These are phyloP conservation scores for Mallotus japonicus DNA, from an alignment of 441 rosid genomes.

Conservation along the genomic window DNA sequence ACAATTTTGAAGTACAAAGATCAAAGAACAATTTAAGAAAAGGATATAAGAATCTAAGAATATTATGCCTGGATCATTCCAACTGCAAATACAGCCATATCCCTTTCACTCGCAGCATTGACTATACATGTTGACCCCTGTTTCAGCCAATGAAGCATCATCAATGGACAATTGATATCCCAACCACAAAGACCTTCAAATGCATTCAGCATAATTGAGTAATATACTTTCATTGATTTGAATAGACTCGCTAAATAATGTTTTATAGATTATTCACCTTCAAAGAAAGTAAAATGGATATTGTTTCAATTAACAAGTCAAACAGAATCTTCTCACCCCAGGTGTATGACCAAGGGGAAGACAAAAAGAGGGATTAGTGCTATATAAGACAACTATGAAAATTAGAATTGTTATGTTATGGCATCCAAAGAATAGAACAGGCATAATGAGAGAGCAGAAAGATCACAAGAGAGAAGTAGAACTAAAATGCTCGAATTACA, in stretches of 20 bases:
- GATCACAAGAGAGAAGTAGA: neutral
- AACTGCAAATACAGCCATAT: conserved; percentile 91
- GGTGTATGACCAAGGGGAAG: neutral
- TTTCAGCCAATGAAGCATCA: conserved; percentile 22
- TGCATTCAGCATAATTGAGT: conserved; percentile 3
- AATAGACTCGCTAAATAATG: no score
- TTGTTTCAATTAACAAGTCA: neutral
- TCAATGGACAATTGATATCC: conserved; percentile 17
- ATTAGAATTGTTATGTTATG: neutral
- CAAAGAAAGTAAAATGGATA: neutral
- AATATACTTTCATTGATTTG: neutral
- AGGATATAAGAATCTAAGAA: conserved; percentile 18
- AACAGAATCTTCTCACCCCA: neutral
- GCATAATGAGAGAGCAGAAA: conserved; percentile 4
- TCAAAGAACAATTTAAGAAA: conserved; percentile 8
- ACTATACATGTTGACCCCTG: conserved; percentile 94
- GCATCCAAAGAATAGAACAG: neutral
- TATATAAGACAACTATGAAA: neutral
- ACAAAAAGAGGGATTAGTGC: neutral
- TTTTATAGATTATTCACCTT: no score
- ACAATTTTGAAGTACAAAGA: conserved; percentile 13
- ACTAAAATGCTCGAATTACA: neutral
- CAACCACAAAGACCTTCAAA: neutral
- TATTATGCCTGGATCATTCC: conserved; percentile 87
- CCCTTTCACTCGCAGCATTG: conserved; percentile 93